These are phyloP conservation scores for Phytophthora kernoviae DNA, from an alignment of 352 stramenopile species.

Conservation along the genomic window DNA sequence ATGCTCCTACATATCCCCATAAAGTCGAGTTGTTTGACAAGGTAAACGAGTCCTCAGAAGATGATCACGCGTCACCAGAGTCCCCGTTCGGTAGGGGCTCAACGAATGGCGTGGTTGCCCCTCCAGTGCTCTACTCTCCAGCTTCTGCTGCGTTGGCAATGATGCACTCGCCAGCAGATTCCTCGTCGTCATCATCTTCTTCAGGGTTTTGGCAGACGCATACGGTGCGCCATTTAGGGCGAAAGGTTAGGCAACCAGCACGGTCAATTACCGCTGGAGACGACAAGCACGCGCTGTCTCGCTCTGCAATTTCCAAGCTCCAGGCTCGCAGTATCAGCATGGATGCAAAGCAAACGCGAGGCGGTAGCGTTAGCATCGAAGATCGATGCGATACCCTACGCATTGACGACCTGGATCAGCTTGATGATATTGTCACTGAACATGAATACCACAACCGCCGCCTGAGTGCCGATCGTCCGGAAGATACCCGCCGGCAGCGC, in stretches of 20 bases:
- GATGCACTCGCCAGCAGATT: constrained; percentile 17
- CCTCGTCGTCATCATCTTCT: constrained; percentile 23
- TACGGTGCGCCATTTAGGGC: constrained; percentile 26
- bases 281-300: constrained; percentile 15
- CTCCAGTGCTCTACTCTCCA: constrained; percentile 14
- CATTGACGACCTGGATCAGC: constrained; percentile 44
- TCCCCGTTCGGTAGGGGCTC: constrained; percentile 16
- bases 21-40: constrained; percentile 2
- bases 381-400: constrained; percentile 35
- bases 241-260: constrained; percentile 25
- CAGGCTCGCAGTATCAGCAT: constrained; percentile 6
- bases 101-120: constrained; percentile 2
- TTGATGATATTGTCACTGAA: constrained; percentile 39
- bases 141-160: constrained; percentile 10
- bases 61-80: constrained; percentile 3
- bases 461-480: constrained; percentile 13
- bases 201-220: constrained; percentile 36
- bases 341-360: constrained; percentile 14
- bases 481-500: constrained; percentile 10
- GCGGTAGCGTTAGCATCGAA: constrained; percentile 18
- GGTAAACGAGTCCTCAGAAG: constrained; percentile 6
- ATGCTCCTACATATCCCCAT: not conserved
- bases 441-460: constrained; percentile 26
- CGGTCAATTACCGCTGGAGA: constrained; percentile 13
- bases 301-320: constrained; percentile 10